A percentile compares a stretch with the other conserved stretches of the same genome.
These are phyloP conservation scores for Conidiobolus incongruus DNA, from an alignment of 371 early-diverging fungal species.

Conservation along the genomic window DNA sequence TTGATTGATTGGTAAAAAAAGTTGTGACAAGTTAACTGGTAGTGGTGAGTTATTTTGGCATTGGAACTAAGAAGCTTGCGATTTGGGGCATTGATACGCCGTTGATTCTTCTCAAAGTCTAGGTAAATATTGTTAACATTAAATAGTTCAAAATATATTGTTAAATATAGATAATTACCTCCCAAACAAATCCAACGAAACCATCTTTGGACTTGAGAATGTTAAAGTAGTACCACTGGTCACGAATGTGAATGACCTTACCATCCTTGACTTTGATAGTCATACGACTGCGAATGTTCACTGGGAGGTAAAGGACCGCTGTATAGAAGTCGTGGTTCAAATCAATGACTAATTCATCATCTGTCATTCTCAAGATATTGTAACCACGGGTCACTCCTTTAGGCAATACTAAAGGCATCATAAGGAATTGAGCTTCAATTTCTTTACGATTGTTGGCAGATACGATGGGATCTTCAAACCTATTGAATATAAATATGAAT, in stretches of 20 bases:
- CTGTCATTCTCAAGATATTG: background rate
- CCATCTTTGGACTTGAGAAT: background rate
- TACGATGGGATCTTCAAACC: background rate
- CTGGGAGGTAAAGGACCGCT: background rate
- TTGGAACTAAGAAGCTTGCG: too few relatives aligned
- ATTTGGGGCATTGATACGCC: too few relatives aligned
- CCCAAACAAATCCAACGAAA: background rate
- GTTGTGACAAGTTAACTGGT: too few relatives aligned
- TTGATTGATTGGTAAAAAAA: too few relatives aligned
- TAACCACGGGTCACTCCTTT: background rate
- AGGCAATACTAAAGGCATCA: background rate
- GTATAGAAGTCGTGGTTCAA: background rate
- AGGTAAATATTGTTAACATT: too few relatives aligned
- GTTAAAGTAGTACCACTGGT: background rate
- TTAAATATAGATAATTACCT: too few relatives aligned
- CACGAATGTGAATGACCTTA: background rate
- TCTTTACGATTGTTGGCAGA: background rate
- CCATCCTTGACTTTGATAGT: background rate
- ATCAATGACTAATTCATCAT: background rate
- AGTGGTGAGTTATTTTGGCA: too few relatives aligned
- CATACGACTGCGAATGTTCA: background rate
- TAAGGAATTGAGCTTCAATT: background rate
- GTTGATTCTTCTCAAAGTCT: too few relatives aligned
- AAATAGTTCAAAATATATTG: too few relatives aligned
- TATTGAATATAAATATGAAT: background rate